Percentiles rank a stretch among this genome's conserved stretches.
Evolutionary conservation across 768 basidiomycete species (phyloP).

Genomic region (Boletus pseudopeckii): DNA sequence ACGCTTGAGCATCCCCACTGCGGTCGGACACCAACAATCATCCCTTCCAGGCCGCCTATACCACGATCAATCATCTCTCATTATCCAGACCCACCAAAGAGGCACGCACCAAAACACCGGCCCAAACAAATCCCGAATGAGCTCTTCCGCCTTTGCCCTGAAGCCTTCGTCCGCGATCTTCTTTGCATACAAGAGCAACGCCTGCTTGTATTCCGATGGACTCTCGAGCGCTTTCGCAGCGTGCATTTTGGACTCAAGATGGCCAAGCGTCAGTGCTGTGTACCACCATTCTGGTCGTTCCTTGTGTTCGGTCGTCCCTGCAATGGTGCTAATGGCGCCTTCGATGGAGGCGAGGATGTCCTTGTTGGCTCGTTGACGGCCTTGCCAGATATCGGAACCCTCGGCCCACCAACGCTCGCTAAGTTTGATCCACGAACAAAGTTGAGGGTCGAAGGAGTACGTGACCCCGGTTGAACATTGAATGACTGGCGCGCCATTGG

Average conservation of each 20-base stretch:
- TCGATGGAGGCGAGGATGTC: slow-evolving; percentile 54
- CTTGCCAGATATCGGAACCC: slow-evolving; percentile 81
- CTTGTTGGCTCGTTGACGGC: slow-evolving; percentile 53
- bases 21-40: slow-evolving; percentile 60
- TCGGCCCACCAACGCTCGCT: slow-evolving; percentile 83
- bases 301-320: slow-evolving; percentile 36
- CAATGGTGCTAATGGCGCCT: slow-evolving; percentile 51
- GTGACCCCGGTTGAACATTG: slow-evolving; percentile 73
- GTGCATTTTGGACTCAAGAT: slow-evolving; percentile 80
- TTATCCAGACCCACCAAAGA: not conserved
- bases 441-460: slow-evolving; percentile 71
- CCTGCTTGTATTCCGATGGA: slow-evolving; percentile 78
- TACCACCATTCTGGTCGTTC: slow-evolving; percentile 76
- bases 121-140: slow-evolving; percentile 86
- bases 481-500: slow-evolving; percentile 78
- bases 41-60: slow-evolving; percentile 65
- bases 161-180: slow-evolving; percentile 89
- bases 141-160: slow-evolving; percentile 82
- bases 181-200: slow-evolving; percentile 72
- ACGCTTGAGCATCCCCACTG: slow-evolving; percentile 73
- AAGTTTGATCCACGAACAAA: slow-evolving; percentile 70
- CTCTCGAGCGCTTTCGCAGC: slow-evolving; percentile 76
- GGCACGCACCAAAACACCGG: slow-evolving; percentile 80
- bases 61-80: not conserved
- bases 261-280: slow-evolving; percentile 78